A percentile compares a stretch with the other conserved stretches of the same genome.
phyloP scores from a whole-genome alignment of 306 rosid species.

The Quercus bicolor region DNA sequence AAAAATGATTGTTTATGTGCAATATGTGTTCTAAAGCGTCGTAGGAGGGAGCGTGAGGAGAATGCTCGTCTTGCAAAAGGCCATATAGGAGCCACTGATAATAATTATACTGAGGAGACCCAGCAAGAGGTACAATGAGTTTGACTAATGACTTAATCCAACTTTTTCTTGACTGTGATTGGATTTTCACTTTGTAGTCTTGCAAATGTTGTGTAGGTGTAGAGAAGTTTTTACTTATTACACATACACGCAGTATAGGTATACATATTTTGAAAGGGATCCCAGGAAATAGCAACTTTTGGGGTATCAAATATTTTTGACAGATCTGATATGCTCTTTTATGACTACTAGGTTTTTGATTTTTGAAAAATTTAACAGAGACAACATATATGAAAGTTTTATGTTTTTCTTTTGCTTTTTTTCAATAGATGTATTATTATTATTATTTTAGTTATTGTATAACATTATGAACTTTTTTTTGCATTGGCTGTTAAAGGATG shows the following conservation, averaged over 20 bases:
- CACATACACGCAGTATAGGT: not conserved
- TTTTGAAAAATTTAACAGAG: not conserved
- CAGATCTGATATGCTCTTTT: conserved; percentile 16
- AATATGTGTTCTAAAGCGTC: conserved; percentile 86
- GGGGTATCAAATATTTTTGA: not conserved
- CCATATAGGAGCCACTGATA: conserved; percentile 44
- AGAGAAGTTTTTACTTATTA: not conserved
- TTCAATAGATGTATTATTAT: not conserved
- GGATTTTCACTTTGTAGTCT: not conserved
- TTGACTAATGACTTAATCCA: conserved; percentile 12
- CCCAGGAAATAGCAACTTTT: conserved; percentile 1
- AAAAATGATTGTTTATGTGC: conserved; percentile 93
- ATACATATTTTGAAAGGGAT: not conserved
- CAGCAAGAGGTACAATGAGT: conserved; percentile 59
- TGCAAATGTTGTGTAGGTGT: not conserved
- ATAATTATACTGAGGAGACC: conserved; percentile 45
- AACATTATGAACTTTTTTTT: not conserved
- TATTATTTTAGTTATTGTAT: not conserved
- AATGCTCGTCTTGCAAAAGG: conserved; percentile 61
- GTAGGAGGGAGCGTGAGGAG: conserved; percentile 93
- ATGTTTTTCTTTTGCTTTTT: not conserved
- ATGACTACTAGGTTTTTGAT: not conserved
- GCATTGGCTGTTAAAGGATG: conserved; percentile 41
- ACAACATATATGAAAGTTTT: not conserved
- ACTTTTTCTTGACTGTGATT: not conserved